Conservation (phyloP, 2,329 filamentous ascomycete genomes). For the Fusarium protoensiforme region DNA sequence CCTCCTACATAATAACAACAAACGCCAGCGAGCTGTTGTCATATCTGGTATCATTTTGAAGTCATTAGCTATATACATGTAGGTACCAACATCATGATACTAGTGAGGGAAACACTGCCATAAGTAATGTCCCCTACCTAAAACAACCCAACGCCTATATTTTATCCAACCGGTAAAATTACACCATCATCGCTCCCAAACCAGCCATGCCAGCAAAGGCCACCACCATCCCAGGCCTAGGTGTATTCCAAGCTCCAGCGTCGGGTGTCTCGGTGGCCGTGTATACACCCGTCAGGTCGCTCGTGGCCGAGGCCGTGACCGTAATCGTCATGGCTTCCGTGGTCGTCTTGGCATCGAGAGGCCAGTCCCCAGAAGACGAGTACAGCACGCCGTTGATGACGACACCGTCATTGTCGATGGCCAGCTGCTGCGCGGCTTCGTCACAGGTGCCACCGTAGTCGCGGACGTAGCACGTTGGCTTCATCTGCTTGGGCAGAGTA, state of each 20-base stretch:
- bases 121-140: background rate
- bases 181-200: background rate
- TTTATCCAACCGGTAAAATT: background rate
- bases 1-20: background rate
- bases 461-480: slow-evolving; percentile 71
- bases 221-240: slow-evolving; percentile 11
- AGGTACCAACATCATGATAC: background rate
- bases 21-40: background rate
- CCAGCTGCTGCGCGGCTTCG: slow-evolving; percentile 59
- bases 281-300: slow-evolving; percentile 46
- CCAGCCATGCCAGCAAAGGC: slow-evolving; percentile 24
- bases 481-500: slow-evolving; percentile 58
- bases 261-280: slow-evolving; percentile 51
- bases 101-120: background rate
- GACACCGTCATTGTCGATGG: slow-evolving; percentile 62
- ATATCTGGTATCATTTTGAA: background rate
- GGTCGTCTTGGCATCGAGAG: slow-evolving; percentile 45
- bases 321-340: slow-evolving; percentile 36
- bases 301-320: slow-evolving; percentile 28
- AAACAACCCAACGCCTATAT: background rate
- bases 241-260: slow-evolving; percentile 23
- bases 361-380: slow-evolving; percentile 54
- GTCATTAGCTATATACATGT: background rate
- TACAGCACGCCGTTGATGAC: slow-evolving; percentile 71
- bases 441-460: slow-evolving; percentile 62